Percentiles rank a stretch among this genome's conserved stretches.
Conservation (phyloP, 495 filamentous ascomycete genomes). For the Podospora bellae-mahoneyi region DNA sequence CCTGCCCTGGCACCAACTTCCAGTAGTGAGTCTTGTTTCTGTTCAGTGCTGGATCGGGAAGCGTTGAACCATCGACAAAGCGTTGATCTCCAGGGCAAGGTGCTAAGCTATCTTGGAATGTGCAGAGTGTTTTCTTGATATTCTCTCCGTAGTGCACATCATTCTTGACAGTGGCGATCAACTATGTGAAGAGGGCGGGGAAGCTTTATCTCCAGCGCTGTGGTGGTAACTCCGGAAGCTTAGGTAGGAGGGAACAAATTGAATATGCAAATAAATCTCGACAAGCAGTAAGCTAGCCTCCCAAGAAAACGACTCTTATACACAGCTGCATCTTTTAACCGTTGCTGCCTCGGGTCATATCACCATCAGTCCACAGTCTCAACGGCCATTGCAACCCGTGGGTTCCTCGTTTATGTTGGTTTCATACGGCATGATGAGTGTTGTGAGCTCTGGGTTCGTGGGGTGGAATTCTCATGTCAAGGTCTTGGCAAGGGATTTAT, state of each 20-base stretch:
- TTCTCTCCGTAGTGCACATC: too few species aligned
- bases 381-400: too few species aligned
- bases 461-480: neutral
- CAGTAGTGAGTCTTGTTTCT: too few species aligned
- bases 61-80: neutral
- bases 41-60: neutral
- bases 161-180: too few species aligned
- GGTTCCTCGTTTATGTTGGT: too few species aligned
- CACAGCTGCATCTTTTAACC: neutral
- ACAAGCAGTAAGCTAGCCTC: neutral
- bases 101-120: neutral
- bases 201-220: neutral
- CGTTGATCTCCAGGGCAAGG: too few species aligned
- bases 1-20: neutral
- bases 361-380: neutral
- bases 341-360: neutral
- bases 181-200: neutral
- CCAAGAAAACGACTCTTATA: neutral
- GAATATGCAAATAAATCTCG: neutral
- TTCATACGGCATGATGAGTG: neutral
- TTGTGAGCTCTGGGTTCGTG: neutral
- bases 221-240: neutral
- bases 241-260: neutral
- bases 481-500: neutral
- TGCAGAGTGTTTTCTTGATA: constrained; percentile 1